Percentiles rank a stretch among this genome's conserved stretches.
These are phyloP conservation scores for Trifolium repens DNA, from an alignment of 306 rosid genomes.

Conservation along the genomic window DNA sequence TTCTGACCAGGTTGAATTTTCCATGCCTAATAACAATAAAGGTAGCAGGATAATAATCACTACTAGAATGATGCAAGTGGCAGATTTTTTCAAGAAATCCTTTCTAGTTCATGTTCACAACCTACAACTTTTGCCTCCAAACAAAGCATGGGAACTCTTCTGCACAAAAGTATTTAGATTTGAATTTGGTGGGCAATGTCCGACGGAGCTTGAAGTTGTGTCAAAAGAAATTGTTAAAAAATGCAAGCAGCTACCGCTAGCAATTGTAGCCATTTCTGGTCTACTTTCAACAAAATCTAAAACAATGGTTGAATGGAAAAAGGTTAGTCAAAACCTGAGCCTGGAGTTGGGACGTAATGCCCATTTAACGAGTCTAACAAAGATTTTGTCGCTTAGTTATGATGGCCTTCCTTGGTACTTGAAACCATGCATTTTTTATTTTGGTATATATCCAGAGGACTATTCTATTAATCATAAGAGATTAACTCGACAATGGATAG, in stretches of 20 bases:
- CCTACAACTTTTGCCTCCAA: slow-evolving; percentile 9
- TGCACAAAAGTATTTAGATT: slow-evolving; percentile 1
- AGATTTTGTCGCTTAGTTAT: slow-evolving; percentile 9
- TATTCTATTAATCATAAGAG: background rate
- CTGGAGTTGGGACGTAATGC: slow-evolving; percentile 10
- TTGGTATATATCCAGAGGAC: slow-evolving; percentile 7
- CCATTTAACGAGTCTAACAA: slow-evolving; percentile 15
- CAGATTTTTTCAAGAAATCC: slow-evolving; percentile 4
- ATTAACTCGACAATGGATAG: background rate
- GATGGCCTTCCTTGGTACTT: slow-evolving; percentile 2
- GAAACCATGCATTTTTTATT: slow-evolving; percentile 11
- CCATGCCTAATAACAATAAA: slow-evolving; percentile 5
- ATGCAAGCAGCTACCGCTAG: slow-evolving; percentile 7
- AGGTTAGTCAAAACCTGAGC: background rate
- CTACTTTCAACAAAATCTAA: slow-evolving; percentile 9
- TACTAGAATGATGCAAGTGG: slow-evolving; percentile 16
- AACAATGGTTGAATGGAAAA: background rate
- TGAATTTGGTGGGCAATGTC: background rate
- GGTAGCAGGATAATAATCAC: slow-evolving; percentile 14
- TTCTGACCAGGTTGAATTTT: slow-evolving; percentile 2
- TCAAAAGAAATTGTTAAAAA: slow-evolving; percentile 15
- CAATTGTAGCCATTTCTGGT: slow-evolving; percentile 26
- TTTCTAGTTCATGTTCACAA: slow-evolving; percentile 24
- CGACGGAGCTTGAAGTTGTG: background rate
- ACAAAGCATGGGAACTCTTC: slow-evolving; percentile 16